A percentile compares a stretch with the other conserved stretches of the same genome.
phyloP scores from a whole-genome alignment of 1,284 basidiomycete genomes.

The Ustilago shanxiensis region DNA sequence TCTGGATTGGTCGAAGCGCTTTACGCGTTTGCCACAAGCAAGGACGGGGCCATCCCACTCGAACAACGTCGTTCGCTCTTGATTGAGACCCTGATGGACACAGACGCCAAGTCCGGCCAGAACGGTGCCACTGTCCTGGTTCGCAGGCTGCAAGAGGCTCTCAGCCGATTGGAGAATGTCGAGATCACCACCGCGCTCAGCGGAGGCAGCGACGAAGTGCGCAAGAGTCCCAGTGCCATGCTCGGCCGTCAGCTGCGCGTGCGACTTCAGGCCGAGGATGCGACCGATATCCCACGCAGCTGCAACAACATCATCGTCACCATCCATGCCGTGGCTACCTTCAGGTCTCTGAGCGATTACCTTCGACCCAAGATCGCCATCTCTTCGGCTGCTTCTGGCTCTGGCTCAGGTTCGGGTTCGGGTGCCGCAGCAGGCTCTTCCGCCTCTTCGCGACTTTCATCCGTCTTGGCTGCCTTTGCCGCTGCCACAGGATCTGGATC shows the following conservation, averaged over 20 bases:
- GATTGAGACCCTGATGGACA: constrained; percentile 47
- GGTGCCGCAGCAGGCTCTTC: constrained; percentile 24
- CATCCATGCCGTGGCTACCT: constrained; percentile 68
- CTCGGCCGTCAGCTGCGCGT: constrained; percentile 64
- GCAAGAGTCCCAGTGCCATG: constrained; percentile 54
- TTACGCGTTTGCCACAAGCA: constrained; percentile 82
- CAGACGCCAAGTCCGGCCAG: constrained; percentile 23
- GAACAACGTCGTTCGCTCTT: constrained; percentile 52
- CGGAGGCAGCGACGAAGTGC: constrained; percentile 50
- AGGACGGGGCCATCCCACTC: constrained; percentile 34
- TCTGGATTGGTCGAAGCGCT: constrained; percentile 91
- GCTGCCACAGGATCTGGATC: constrained; percentile 73
- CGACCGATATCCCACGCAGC: constrained; percentile 56
- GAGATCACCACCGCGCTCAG: constrained; percentile 60
- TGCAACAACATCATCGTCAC: constrained; percentile 65
- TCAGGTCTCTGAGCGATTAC: constrained; percentile 66
- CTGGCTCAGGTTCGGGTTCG: constrained; percentile 75
- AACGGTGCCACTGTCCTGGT: constrained; percentile 52
- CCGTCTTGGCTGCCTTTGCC: constrained; percentile 90
- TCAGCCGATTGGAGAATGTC: constrained; percentile 66
- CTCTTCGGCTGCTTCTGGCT: constrained; percentile 67
- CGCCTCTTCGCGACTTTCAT: constrained; percentile 78
- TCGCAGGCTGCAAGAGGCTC: constrained; percentile 61
- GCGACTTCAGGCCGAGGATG: constrained; percentile 63
- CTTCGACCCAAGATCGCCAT: constrained; percentile 63